phyloP scores from a whole-genome alignment of 805 yeast species.

The Kockiozyma suomiensis region DNA sequence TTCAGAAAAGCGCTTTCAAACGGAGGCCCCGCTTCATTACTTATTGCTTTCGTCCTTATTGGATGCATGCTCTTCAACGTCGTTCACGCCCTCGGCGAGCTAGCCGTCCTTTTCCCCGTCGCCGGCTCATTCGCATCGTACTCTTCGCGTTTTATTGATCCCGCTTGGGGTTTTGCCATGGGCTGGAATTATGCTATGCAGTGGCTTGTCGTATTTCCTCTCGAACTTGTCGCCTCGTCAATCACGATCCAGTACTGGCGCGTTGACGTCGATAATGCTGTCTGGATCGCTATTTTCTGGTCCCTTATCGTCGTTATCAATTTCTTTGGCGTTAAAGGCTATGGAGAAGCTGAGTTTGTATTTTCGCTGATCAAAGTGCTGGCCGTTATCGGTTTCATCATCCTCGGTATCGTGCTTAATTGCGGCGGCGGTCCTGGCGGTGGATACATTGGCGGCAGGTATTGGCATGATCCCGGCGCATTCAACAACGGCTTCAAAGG shows the following conservation, averaged over 20 bases:
- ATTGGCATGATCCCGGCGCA: conserved; percentile 62
- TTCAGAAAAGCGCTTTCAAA: conserved; percentile 44
- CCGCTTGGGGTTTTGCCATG: conserved; percentile 69
- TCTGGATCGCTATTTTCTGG: conserved; percentile 60
- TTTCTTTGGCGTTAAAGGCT: conserved; percentile 58
- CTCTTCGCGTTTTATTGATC: conserved; percentile 64
- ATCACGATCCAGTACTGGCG: conserved; percentile 59
- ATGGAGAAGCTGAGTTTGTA: conserved; percentile 69
- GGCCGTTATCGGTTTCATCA: conserved; percentile 61
- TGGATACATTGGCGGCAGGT: conserved; percentile 57
- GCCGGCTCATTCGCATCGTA: conserved; percentile 62
- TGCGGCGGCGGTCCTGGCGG: conserved; percentile 64
- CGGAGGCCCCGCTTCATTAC: conserved; percentile 58
- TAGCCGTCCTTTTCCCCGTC: conserved; percentile 67
- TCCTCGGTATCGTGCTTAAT: conserved; percentile 57
- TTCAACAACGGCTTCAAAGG: conserved; percentile 69
- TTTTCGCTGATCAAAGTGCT: conserved; percentile 60
- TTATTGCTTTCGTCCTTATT: conserved; percentile 53
- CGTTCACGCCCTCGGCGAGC: conserved; percentile 58
- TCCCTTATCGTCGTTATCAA: conserved; percentile 53
- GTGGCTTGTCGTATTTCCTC: conserved; percentile 65
- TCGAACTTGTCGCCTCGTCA: conserved; percentile 67
- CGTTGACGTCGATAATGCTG: conserved; percentile 52
- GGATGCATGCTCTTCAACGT: conserved; percentile 57
- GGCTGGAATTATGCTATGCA: conserved; percentile 72